These are phyloP conservation scores for Lactarius evosmus DNA, from an alignment of 768 basidiomycete genomes.

Conservation along the genomic window DNA sequence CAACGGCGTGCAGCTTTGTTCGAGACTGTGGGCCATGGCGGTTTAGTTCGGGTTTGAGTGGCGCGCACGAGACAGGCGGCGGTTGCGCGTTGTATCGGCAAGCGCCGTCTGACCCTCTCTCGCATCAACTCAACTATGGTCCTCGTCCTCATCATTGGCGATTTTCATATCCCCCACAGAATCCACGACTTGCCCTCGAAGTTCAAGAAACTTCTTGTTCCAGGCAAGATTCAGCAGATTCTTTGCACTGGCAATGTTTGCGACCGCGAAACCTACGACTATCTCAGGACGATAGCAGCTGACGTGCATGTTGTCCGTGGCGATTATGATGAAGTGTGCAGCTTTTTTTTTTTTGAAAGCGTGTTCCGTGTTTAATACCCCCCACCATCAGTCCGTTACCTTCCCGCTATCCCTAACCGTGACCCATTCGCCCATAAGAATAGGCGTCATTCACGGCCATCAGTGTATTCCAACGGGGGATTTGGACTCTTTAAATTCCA, in stretches of 20 bases:
- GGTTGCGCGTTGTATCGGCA: not conserved
- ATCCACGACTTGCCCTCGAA: constrained; percentile 89
- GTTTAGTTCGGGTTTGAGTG: not conserved
- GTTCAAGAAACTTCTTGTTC: constrained; percentile 89
- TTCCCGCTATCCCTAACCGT: constrained; percentile 82
- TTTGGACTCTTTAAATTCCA: constrained; percentile 80
- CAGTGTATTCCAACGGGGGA: constrained; percentile 92
- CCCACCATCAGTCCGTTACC: constrained; percentile 48
- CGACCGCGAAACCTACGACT: constrained; percentile 96
- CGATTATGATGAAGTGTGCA: constrained; percentile 88
- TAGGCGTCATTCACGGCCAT: constrained; percentile 93
- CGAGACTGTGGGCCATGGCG: constrained; percentile 75
- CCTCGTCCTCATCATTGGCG: constrained; percentile 94
- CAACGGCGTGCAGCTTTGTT: constrained; percentile 81
- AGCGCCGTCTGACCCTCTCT: not conserved
- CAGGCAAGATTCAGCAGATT: constrained; percentile 96
- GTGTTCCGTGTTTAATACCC: not conserved
- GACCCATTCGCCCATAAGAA: constrained; percentile 78
- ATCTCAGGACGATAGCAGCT: constrained; percentile 87
- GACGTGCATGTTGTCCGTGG: constrained; percentile 91
- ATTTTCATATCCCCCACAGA: constrained; percentile 93
- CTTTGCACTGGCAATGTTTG: constrained; percentile 97
- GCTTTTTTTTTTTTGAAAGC: constrained; percentile 8
- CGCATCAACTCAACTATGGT: constrained; percentile 51
- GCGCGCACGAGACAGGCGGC: not conserved